Base-by-base conservation (phyloP, 148 eudicot species). In the Cornus kousa region DNA sequence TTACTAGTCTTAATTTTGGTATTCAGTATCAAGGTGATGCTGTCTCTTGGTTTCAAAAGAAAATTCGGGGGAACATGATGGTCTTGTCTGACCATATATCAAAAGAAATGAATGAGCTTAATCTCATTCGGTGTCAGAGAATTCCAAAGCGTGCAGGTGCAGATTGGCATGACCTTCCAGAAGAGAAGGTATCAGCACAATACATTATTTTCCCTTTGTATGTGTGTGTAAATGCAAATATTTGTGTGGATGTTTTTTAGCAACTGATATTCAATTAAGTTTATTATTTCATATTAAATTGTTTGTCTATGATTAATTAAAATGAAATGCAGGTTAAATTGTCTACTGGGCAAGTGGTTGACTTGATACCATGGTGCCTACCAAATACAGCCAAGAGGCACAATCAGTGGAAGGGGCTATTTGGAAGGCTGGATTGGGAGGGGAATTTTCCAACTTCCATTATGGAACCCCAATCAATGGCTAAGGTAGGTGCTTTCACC, bases 401-500 rank as follows among this genome's bases (percentile, higher is more conserved):
- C 88, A 95, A 95, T 71, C 97, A 95, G 67, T 95, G 98, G 98
- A 95, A 95, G 84, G 98, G 98, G 59, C 78, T 95, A 66, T 93
- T 91, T 79, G 98, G 98, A 73, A 88, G 98, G 89, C 85, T 95
- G 90, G 98, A 93, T 80, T 95, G 97, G 99, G 99, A 95, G 78
- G 99, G 99, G 14, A 95, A 93, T 81, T 95, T 95, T 43, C 99
- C 99, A 0, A 95, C 97, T 55, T 95, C 99, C 57, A 89, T 95
- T 33, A 95, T 97, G 33, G 99, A 95, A 67, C 99, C 97, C 39
- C 99, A 93, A 70, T 97, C 99, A 22, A 95, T 95, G 99, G 99
- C 97, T 53, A 93, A 95, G 83, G 99, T 95, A 39, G 99, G 97
- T 95, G 99, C 86, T 95, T 95, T 87, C 99, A 95, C 69, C 99